phyloP scores from a whole-genome alignment of 73 alveolate species.

The Paramecium octaurelia region DNA sequence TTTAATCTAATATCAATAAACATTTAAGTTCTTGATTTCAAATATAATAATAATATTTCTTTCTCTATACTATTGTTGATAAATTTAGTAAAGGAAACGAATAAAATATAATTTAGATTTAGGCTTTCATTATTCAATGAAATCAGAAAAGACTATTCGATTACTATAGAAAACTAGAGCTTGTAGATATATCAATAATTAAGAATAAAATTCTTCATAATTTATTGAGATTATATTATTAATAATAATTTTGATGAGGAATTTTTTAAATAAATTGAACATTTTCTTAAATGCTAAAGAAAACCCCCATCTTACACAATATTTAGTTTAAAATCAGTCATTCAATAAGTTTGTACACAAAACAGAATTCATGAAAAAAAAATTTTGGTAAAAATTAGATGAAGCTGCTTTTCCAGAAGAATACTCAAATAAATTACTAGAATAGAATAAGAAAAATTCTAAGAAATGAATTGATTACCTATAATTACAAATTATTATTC shows the following conservation, averaged over 20 bases:
- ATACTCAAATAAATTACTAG: background rate
- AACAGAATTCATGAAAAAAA: background rate
- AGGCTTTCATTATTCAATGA: background rate
- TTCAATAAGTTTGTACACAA: slow-evolving; percentile 8
- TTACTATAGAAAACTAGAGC: background rate
- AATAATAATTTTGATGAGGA: background rate
- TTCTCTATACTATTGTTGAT: too few species aligned
- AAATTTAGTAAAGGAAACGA: background rate
- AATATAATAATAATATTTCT: too few species aligned
- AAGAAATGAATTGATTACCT: background rate
- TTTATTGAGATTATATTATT: too few species aligned
- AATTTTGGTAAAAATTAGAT: slow-evolving; percentile 34
- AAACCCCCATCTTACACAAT: background rate
- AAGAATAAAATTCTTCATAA: background rate
- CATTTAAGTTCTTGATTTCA: background rate
- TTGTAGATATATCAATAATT: background rate
- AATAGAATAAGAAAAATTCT: background rate
- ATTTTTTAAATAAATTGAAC: background rate
- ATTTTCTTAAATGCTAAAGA: slow-evolving; percentile 16
- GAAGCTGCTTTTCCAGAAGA: slow-evolving; percentile 36
- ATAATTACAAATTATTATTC: background rate
- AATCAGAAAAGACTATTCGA: background rate
- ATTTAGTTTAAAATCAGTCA: background rate
- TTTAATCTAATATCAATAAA: background rate
- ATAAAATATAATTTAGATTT: too few species aligned